Evolutionary conservation across 2,329 filamentous ascomycete genomes (phyloP).

Genomic region (Cladosporium sp.): DNA sequence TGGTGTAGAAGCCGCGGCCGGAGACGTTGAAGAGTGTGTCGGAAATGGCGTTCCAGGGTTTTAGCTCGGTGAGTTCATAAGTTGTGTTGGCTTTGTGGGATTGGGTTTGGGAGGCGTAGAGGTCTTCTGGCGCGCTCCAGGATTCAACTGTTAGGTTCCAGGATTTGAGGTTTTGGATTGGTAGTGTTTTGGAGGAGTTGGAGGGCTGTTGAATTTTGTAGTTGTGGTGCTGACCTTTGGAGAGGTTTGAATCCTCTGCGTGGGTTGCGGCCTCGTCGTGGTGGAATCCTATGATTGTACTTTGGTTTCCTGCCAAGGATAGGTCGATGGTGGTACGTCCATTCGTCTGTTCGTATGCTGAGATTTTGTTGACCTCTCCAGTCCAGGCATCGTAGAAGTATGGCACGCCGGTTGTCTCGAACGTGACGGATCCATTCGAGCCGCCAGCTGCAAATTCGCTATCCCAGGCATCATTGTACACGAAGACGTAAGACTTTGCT

Average conservation of each 20-base stretch:
- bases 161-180: slow-evolving; percentile 26
- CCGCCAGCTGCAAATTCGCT: slow-evolving; percentile 16
- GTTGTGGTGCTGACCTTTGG: too few species aligned
- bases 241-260: too few species aligned
- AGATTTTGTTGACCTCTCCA: slow-evolving; percentile 31
- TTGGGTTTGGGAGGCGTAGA: slow-evolving; percentile 23
- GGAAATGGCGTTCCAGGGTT: slow-evolving; percentile 34
- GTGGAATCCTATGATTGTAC: slow-evolving; percentile 36
- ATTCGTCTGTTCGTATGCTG: slow-evolving; percentile 29
- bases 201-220: too few species aligned
- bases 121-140: slow-evolving; percentile 35
- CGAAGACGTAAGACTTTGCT: slow-evolving; percentile 34
- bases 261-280: slow-evolving; percentile 13
- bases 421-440: slow-evolving; percentile 25
- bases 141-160: slow-evolving; percentile 38
- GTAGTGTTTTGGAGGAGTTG: not conserved
- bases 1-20: slow-evolving; percentile 34
- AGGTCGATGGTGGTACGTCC: slow-evolving; percentile 32
- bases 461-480: slow-evolving; percentile 38
- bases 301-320: slow-evolving; percentile 37
- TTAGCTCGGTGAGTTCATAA: slow-evolving; percentile 26
- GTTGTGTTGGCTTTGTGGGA: slow-evolving; percentile 27
- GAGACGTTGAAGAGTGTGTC: slow-evolving; percentile 27
- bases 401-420: slow-evolving; percentile 31
- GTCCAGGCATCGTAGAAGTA: slow-evolving; percentile 42